Conservation (phyloP, 192 early-diverging fungal species). For the Thoreauomyces humboldtii region DNA sequence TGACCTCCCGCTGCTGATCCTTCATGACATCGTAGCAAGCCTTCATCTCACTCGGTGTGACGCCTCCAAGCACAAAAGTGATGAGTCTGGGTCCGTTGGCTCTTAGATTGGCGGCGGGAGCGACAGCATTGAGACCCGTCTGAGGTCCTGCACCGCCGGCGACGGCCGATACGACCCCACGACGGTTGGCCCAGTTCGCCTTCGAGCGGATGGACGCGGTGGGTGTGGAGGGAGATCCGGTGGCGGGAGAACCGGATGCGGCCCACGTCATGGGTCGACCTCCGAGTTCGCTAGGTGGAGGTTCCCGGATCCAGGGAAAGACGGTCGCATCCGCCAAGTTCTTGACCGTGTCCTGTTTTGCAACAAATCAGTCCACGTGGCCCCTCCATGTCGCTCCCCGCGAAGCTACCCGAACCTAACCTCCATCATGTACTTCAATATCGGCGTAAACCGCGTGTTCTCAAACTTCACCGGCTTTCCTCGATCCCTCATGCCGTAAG, state of each 20-base stretch:
- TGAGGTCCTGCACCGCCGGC: neutral
- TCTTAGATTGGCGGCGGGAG: conserved; percentile 30
- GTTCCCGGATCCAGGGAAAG: conserved; percentile 67
- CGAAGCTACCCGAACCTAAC: conserved; percentile 20
- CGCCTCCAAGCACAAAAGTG: conserved; percentile 79
- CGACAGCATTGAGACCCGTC: conserved; percentile 2
- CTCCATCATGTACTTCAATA: conserved; percentile 65
- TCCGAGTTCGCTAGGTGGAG: conserved; percentile 36
- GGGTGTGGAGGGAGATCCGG: neutral
- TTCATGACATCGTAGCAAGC: conserved; percentile 68
- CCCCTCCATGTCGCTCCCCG: neutral
- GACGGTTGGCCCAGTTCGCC: conserved; percentile 26
- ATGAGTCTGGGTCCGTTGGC: conserved; percentile 61
- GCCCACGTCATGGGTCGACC: conserved; percentile 29
- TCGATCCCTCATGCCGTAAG: conserved; percentile 20
- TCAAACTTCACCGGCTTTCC: conserved; percentile 70
- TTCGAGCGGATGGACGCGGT: conserved; percentile 9
- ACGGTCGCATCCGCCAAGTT: conserved; percentile 50
- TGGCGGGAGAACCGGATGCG: neutral
- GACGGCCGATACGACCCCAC: conserved; percentile 20
- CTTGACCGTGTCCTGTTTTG: conserved; percentile 45
- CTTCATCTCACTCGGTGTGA: conserved; percentile 75
- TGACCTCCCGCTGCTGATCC: conserved; percentile 61
- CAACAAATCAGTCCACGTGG: too few species aligned
- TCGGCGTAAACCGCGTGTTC: conserved; percentile 71